phyloP scores from a whole-genome alignment of 2,329 filamentous ascomycete genomes.

The Stylonectria norvegica region DNA sequence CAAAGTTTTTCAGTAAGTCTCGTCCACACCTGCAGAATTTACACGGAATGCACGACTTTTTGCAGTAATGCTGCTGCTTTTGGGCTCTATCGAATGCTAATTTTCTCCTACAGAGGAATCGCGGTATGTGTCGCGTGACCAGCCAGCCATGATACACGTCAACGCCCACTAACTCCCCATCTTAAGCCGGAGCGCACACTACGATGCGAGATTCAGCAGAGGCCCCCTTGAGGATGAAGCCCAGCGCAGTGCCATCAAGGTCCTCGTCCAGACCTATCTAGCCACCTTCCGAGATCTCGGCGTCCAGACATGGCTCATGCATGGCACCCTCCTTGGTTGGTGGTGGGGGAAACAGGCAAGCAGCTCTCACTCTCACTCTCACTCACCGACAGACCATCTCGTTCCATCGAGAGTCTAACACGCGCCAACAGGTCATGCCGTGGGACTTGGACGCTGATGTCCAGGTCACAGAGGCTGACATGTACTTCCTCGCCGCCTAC shows the following conservation, averaged over 20 bases:
- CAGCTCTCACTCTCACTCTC: no score
- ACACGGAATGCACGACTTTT: no score
- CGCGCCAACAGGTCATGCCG: constrained; percentile 55
- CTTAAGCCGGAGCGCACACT: constrained; percentile 28
- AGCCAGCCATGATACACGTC: no score
- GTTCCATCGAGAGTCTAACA: constrained; percentile 7
- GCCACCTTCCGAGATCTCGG: constrained; percentile 62
- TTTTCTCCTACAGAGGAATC: constrained; percentile 17
- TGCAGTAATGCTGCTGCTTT: neutral
- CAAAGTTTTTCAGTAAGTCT: constrained; percentile 18
- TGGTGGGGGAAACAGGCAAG: constrained; percentile 68
- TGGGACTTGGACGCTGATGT: constrained; percentile 79
- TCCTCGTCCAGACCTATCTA: constrained; percentile 70
- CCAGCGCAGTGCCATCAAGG: constrained; percentile 58
- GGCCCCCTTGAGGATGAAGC: constrained; percentile 49
- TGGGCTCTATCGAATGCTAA: constrained; percentile 4
- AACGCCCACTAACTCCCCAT: constrained; percentile 9
- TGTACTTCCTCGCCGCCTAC: constrained; percentile 62
- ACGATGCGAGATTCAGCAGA: constrained; percentile 39
- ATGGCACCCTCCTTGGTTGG: constrained; percentile 82
- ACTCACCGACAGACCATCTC: neutral
- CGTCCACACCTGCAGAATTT: neutral
- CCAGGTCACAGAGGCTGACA: constrained; percentile 64
- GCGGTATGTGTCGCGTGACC: constrained; percentile 10
- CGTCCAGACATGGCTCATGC: constrained; percentile 78